A percentile compares a stretch with the other conserved stretches of the same genome.
These are phyloP conservation scores for Wickerhamiella occidentalis DNA, from an alignment of 805 yeast genomes.

Conservation along the genomic window DNA sequence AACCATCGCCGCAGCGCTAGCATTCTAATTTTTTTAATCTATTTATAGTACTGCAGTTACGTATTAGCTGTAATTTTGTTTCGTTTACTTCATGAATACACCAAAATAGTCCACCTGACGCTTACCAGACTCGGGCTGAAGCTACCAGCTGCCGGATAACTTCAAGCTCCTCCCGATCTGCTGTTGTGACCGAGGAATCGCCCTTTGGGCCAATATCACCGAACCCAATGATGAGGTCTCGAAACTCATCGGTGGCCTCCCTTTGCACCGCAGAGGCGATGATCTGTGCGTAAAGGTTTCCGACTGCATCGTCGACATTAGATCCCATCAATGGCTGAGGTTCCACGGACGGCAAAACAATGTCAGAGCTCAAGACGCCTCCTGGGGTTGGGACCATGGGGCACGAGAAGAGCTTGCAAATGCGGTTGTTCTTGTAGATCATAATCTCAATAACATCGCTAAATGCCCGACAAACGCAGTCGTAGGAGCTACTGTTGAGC, in stretches of 20 bases:
- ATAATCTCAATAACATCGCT: slow-evolving; percentile 25
- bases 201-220: slow-evolving; percentile 23
- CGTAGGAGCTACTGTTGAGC: slow-evolving; percentile 20
- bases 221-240: slow-evolving; percentile 26
- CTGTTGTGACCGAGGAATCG: slow-evolving; percentile 14
- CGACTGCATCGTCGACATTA: slow-evolving; percentile 20
- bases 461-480: slow-evolving; percentile 24
- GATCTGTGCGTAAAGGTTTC: slow-evolving; percentile 25
- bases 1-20: background rate
- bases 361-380: slow-evolving; percentile 13
- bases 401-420: slow-evolving; percentile 22
- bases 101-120: no score
- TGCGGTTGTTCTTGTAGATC: slow-evolving; percentile 24
- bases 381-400: slow-evolving; percentile 20
- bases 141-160: slow-evolving; percentile 23
- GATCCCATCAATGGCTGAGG: slow-evolving; percentile 21
- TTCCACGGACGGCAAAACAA: slow-evolving; percentile 17
- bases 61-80: no score
- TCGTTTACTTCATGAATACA: no score
- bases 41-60: no score
- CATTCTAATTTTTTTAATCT: background rate
- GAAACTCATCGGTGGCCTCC: slow-evolving; percentile 25
- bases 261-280: slow-evolving; percentile 25
- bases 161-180: slow-evolving; percentile 24
- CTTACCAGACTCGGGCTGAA: background rate